Percentiles rank a stretch among this genome's conserved stretches.
These are phyloP conservation scores for Colletotrichum tabaci DNA, from an alignment of 2,329 filamentous ascomycete genomes.

Conservation along the genomic window DNA sequence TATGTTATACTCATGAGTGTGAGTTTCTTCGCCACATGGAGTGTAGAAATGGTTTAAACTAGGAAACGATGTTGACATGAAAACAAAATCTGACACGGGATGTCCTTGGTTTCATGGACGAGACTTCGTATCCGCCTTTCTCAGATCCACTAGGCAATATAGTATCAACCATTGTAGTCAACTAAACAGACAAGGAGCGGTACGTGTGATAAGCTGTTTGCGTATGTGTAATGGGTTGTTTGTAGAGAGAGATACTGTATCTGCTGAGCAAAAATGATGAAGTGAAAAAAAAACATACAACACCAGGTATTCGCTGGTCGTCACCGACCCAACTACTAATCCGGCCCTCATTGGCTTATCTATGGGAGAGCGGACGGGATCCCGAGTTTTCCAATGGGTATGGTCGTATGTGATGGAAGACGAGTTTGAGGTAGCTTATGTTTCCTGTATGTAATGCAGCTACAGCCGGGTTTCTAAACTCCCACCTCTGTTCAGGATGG, in stretches of 20 bases:
- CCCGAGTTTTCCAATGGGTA: neutral
- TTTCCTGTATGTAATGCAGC: neutral
- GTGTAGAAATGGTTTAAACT: neutral
- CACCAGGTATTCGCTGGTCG: too few species aligned
- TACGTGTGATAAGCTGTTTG: too few species aligned
- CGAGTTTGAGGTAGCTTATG: neutral
- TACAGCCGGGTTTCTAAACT: neutral
- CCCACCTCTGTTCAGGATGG: neutral
- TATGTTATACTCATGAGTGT: neutral
- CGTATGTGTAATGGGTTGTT: too few species aligned
- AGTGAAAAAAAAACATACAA: too few species aligned
- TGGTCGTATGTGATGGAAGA: neutral
- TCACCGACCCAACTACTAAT: neutral
- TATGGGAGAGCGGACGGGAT: neutral
- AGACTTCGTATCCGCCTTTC: too few species aligned
- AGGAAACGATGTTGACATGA: neutral
- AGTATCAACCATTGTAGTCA: too few species aligned
- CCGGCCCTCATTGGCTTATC: too few species aligned
- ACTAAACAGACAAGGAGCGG: too few species aligned
- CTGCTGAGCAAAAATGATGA: too few species aligned
- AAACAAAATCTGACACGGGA: neutral
- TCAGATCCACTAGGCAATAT: too few species aligned
- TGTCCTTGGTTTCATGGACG: neutral
- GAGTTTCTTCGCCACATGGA: neutral
- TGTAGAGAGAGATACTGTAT: too few species aligned